Base-by-base conservation (phyloP, 805 yeast species). In the Suhomyces vadensis region DNA sequence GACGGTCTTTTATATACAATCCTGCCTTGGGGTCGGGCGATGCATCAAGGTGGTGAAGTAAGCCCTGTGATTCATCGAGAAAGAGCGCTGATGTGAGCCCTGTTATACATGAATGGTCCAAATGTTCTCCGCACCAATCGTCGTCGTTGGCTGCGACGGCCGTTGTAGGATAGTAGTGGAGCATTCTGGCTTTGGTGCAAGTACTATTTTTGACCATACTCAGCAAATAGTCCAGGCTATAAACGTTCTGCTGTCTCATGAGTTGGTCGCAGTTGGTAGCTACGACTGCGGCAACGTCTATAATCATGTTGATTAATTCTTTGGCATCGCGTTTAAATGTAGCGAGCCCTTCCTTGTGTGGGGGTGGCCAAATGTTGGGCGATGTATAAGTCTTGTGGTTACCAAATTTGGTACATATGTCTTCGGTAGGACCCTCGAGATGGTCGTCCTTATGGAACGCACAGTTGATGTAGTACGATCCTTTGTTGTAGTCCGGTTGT, bases 111-210 rank as follows among this genome's bases (percentile, higher is more conserved):
- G 81, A 75, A 50, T 80, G 85, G 55, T 81, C 85, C 33, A 71
- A 50, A 54, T 81, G 85, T 51, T 78, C 82, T 0, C 83, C 84
- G 57, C 85, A 81, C 85, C 85, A 81, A 33, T 69, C 71, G 42
- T 61, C 69, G 10, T 60, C 63, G 6, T 37, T 44, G 6, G 39
- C 22, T 1, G 37, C 27, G 6, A 39, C 43, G 8, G 16, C 31
- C 13, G 20, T 11, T 3, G 52, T 42, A 1, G 83, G 78, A 47
- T 64, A 79, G 52, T 81, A 81, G 50, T 81, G 84, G 35, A 81
- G 58, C 26, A 81, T 58, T 24, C 85, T 60, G 1, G 85, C 85
- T 52, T 81, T 79, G 3, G 85, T 70, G 25, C 81, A 74, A 24
- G 79, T 76, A 8, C 82, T 76, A 10, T 65, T 60, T 36, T 56